phyloP scores from a whole-genome alignment of 371 early-diverging fungal genomes.

The Apophysomyces variabilis region DNA sequence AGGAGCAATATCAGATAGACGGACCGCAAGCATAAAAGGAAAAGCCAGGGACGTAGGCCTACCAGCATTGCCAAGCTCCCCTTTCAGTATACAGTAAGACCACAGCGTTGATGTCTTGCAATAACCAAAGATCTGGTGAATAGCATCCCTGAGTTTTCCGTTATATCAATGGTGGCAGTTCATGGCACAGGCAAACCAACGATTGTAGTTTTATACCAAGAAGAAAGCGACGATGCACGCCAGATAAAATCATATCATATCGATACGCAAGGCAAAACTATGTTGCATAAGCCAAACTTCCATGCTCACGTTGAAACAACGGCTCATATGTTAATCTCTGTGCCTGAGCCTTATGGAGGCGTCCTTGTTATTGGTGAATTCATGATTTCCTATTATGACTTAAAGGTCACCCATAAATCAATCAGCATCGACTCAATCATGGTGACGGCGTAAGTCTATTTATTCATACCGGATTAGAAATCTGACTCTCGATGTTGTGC shows the following conservation, averaged over 20 bases:
- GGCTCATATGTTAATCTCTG: slow-evolving; percentile 63
- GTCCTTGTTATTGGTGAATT: slow-evolving; percentile 75
- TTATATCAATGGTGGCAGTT: slow-evolving; percentile 66
- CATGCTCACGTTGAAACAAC: slow-evolving; percentile 52
- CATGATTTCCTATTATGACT: slow-evolving; percentile 61
- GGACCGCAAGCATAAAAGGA: slow-evolving; percentile 10
- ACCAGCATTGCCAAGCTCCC: not conserved
- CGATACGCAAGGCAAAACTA: slow-evolving; percentile 44
- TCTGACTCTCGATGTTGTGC: not conserved
- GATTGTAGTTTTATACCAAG: slow-evolving; percentile 72
- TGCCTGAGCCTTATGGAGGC: slow-evolving; percentile 65
- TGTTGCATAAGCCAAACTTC: slow-evolving; percentile 32
- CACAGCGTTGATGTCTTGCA: not conserved
- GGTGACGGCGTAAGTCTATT: slow-evolving; percentile 27
- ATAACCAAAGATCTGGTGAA: slow-evolving; percentile 8
- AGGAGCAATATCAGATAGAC: slow-evolving; percentile 12
- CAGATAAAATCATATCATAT: slow-evolving; percentile 69
- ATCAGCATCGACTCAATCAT: slow-evolving; percentile 59
- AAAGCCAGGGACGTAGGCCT: slow-evolving; percentile 20
- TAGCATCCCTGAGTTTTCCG: slow-evolving; percentile 70
- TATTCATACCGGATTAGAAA: not conserved
- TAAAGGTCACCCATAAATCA: slow-evolving; percentile 32
- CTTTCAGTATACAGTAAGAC: not conserved
- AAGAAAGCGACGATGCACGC: slow-evolving; percentile 55
- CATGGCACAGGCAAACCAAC: slow-evolving; percentile 44